Base-by-base conservation (phyloP, 2,329 filamentous ascomycete species). In the Amauroascus niger region DNA sequence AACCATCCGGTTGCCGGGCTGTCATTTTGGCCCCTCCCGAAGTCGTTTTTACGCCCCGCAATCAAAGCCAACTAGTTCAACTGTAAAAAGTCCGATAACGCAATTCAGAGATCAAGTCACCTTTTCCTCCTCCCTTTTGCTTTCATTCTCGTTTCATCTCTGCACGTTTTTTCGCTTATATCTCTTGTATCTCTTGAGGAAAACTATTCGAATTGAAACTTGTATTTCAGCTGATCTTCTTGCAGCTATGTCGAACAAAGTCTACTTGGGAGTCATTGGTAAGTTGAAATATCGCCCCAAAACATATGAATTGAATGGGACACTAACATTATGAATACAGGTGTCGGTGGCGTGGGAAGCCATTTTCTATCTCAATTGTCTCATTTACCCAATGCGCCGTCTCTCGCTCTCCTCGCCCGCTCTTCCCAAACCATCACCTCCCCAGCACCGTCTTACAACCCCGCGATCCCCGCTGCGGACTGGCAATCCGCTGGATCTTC, bases 301-400 rank as follows among this genome's bases (percentile, higher is more conserved):
- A 7, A 24, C 40, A 16, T 22, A 49, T 22, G 53, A 47, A 18
- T 55, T 5, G 7, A n/a, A 48, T 26, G 28, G 39, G 32, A 16
- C 43, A 46, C 35, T 47, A 47, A 53, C 24, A 41, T 53, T n/a
- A 33, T 14, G 16, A 45, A 13, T 28, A 59, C 65, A 94, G 90
- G 93, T 65, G 87, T 86, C 63, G 93, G 93, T 62, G 91, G 91
- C 60, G 93, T 97, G 58, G 93, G 93, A 65, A 90, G 90, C 71
- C 82, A 82, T 73, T 96, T 97, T 77, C 81, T 97, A 59, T 76
- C 78, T 61, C 93, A 97, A 72, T 82, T 97, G 55, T 76, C 84
- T 59, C 74, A 78, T 59, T 81, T 85, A 58, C 82, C 82, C 37
- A 80, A 84, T 40, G 79, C 81, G 6, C 79, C 95, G 55, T 83